Evolutionary conservation across 2,329 filamentous ascomycete species (phyloP).

Genomic region (Sporothrix variecibatus): DNA sequence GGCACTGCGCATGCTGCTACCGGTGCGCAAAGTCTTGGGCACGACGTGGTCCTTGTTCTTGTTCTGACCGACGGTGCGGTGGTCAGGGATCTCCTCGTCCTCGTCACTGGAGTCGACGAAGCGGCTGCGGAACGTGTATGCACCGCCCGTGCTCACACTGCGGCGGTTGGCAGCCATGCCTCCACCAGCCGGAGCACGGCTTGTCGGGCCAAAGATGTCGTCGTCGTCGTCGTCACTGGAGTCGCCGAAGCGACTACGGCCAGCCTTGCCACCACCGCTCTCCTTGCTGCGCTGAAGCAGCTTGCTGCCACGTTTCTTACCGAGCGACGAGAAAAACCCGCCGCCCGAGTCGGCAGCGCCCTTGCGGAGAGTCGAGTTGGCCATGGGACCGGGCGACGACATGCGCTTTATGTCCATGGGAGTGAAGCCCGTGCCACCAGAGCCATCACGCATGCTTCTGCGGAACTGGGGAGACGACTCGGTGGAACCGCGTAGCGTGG

Average conservation of each 20-base stretch:
- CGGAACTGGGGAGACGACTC: constrained; percentile 51
- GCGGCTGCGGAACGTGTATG: constrained; percentile 50
- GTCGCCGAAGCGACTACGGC: constrained; percentile 57
- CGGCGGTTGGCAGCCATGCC: constrained; percentile 13
- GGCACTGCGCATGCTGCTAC: constrained; percentile 29
- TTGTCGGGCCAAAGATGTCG: constrained; percentile 28
- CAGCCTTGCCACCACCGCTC: constrained; percentile 33
- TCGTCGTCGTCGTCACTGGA: constrained; percentile 63
- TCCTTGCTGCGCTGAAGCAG: constrained; percentile 31
- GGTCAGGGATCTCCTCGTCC: constrained; percentile 39
- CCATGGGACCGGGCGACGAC: constrained; percentile 31
- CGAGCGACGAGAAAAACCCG: constrained; percentile 48
- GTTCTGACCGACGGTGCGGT: constrained; percentile 51
- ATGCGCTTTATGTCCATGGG: neutral
- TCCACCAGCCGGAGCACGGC: neutral
- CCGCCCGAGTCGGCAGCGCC: constrained; percentile 28
- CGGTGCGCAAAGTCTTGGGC: constrained; percentile 39
- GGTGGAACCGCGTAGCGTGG: constrained; percentile 49
- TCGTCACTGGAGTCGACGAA: constrained; percentile 69
- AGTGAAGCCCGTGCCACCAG: constrained; percentile 33
- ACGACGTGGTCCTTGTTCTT: constrained; percentile 65
- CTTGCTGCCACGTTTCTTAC: constrained; percentile 43
- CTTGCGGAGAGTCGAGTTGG: constrained; percentile 15
- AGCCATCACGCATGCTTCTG: constrained; percentile 48
- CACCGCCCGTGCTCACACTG: constrained; percentile 16